These are phyloP conservation scores for Thuidium tamariscinum DNA, from an alignment of 225 moss, liverwort and hornwort species.

Conservation along the genomic window DNA sequence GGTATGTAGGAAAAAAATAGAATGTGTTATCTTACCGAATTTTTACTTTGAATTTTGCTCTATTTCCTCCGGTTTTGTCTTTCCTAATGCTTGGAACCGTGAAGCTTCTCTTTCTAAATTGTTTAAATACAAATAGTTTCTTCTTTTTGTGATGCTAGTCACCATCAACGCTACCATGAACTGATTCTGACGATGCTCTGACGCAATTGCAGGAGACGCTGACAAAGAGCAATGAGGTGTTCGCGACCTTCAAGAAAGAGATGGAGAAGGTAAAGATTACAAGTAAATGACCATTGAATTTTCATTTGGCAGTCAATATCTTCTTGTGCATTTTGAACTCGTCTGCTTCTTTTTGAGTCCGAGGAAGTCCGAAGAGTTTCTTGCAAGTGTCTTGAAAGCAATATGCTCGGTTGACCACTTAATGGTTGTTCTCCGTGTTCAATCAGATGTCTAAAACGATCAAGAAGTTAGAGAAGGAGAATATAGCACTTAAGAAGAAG, in stretches of 20 bases:
- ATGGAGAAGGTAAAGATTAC: conserved; percentile 69
- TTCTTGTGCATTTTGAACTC: background rate
- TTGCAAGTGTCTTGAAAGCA: background rate
- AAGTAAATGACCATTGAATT: background rate
- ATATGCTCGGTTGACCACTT: background rate
- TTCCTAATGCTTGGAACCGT: background rate
- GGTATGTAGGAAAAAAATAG: background rate
- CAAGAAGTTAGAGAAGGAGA: conserved; percentile 94
- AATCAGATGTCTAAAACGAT: conserved; percentile 88
- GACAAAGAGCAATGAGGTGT: conserved; percentile 97
- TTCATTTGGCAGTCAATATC: background rate
- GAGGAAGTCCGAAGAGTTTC: background rate
- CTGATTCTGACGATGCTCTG: background rate
- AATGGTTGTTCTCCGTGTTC: background rate
- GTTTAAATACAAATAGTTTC: background rate
- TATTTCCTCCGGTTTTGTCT: background rate
- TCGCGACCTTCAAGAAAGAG: conserved; percentile 93
- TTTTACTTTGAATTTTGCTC: background rate
- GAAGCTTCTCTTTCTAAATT: background rate
- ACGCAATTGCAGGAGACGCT: conserved; percentile 58
- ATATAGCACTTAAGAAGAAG: conserved; percentile 75
- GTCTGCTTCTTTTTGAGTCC: background rate
- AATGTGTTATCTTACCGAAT: background rate
- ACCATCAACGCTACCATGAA: background rate
- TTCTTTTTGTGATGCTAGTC: background rate